Evolutionary conservation across 169 alveolate species (phyloP).

Genomic region (Cryptosporidium ubiquitum): DNA sequence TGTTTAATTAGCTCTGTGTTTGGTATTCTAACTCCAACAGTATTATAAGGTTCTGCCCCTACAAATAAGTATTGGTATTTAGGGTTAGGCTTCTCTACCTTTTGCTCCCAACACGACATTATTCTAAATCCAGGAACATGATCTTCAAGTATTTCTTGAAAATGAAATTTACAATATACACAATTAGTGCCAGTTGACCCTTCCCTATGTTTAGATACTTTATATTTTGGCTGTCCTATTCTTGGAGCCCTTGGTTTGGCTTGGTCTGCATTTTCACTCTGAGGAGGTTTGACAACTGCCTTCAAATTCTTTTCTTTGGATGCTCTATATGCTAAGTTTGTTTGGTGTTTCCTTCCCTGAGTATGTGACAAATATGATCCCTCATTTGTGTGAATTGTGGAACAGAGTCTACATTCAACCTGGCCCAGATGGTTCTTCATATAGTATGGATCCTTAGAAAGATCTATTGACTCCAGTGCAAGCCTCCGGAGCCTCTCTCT

Average conservation of each 20-base stretch:
- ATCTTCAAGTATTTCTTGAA: conserved; percentile 67
- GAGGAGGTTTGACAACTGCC: conserved; percentile 84
- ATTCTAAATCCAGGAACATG: conserved; percentile 90
- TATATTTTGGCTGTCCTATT: conserved; percentile 74
- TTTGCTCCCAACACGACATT: conserved; percentile 97
- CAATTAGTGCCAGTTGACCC: conserved; percentile 13
- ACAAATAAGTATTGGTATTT: conserved; percentile 95
- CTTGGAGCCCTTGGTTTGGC: conserved; percentile 77
- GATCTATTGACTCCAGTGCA: conserved; percentile 94
- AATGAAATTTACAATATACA: conserved; percentile 35
- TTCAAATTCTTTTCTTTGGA: conserved; percentile 92
- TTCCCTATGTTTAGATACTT: conserved; percentile 60
- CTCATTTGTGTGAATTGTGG: conserved; percentile 98
- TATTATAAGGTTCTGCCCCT: conserved; percentile 99
- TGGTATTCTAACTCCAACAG: conserved; percentile 96
- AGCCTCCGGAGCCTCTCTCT: conserved; percentile 94
- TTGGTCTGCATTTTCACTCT: conserved; percentile 75
- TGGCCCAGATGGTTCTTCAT: conserved; percentile 90
- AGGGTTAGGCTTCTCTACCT: conserved; percentile 92
- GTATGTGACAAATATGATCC: conserved; percentile 98
- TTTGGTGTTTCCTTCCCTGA: conserved; percentile 96
- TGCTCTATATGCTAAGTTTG: conserved; percentile 95
- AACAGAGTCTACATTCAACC: conserved; percentile 93
- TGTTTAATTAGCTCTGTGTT: conserved; percentile 90
- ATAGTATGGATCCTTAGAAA: conserved; percentile 89